These are phyloP conservation scores for Lodderomyces margitis DNA, from an alignment of 1,139 yeast genomes.

Conservation along the genomic window DNA sequence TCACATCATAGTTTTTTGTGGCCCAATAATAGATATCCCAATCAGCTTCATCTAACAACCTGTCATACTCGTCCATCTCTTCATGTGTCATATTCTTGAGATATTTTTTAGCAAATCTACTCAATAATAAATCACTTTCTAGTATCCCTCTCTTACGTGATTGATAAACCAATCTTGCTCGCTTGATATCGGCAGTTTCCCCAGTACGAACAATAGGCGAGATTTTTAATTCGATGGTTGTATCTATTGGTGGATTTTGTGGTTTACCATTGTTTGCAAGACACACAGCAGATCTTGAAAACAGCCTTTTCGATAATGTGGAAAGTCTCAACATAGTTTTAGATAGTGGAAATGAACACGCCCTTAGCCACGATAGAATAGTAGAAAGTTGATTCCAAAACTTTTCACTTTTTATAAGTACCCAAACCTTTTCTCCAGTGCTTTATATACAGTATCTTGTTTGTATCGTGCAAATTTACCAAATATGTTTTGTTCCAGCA, in stretches of 20 bases:
- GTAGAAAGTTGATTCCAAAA: too few species aligned
- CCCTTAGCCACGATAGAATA: too few species aligned
- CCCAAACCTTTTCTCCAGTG: not conserved
- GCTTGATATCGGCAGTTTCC: conserved; percentile 72
- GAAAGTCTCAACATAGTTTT: not conserved
- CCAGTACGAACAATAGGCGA: conserved; percentile 73
- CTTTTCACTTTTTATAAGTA: too few species aligned
- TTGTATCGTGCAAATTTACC: not conserved
- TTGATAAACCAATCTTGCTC: conserved; percentile 87
- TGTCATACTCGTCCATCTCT: conserved; percentile 83
- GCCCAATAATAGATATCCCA: conserved; percentile 99
- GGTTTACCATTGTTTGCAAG: conserved; percentile 43
- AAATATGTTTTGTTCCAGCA: too few species aligned
- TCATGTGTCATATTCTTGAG: conserved; percentile 57
- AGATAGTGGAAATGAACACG: not conserved
- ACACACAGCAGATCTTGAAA: conserved; percentile 14
- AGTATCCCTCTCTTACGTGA: conserved; percentile 93
- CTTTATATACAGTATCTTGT: not conserved
- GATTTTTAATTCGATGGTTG: conserved; percentile 48
- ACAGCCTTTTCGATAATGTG: conserved; percentile 12
- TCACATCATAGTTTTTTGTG: conserved; percentile 71
- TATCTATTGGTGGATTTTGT: conserved; percentile 36
- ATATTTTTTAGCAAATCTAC: conserved; percentile 80
- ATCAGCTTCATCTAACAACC: conserved; percentile 84
- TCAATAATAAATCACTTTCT: conserved; percentile 83